A percentile compares a stretch with the other conserved stretches of the same genome.
These are phyloP conservation scores for Colletotrichum paranaense DNA, from an alignment of 2,329 filamentous ascomycete genomes.

Conservation along the genomic window DNA sequence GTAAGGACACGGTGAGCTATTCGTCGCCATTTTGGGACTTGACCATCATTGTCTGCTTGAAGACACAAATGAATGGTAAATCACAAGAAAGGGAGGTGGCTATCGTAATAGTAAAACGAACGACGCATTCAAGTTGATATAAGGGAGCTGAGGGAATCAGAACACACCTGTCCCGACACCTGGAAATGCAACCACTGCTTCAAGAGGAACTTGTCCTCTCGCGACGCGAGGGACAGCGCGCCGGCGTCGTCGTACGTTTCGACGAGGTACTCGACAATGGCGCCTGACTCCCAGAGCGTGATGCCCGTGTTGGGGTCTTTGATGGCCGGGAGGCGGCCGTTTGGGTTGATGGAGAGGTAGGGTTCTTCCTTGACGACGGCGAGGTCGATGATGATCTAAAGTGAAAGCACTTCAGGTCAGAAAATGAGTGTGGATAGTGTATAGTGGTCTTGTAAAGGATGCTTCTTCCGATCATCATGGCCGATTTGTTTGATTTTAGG, in stretches of 20 bases:
- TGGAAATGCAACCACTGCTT: constrained; percentile 27
- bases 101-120: not conserved
- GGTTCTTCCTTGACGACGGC: constrained; percentile 40
- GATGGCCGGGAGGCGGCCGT: constrained; percentile 48
- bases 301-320: constrained; percentile 48
- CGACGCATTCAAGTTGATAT: not conserved
- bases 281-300: constrained; percentile 44
- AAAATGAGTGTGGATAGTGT: too few relatives aligned
- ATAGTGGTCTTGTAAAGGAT: not conserved
- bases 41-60: not conserved
- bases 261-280: constrained; percentile 46
- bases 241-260: constrained; percentile 43
- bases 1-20: not conserved
- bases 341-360: constrained; percentile 46
- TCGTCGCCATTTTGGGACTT: not conserved
- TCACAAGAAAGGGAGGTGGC: too few relatives aligned
- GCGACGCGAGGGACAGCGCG: constrained; percentile 41
- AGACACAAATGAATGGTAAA: too few relatives aligned
- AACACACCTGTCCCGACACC: constrained; percentile 25
- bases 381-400: constrained; percentile 34
- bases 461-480: not conserved
- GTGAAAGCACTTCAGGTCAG: too few relatives aligned
- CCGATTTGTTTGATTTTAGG: too few relatives aligned
- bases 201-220: constrained; percentile 42
- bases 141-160: not conserved